These are phyloP conservation scores for Apiotrichum montevideense DNA, from an alignment of 1,284 basidiomycete species.

Conservation along the genomic window DNA sequence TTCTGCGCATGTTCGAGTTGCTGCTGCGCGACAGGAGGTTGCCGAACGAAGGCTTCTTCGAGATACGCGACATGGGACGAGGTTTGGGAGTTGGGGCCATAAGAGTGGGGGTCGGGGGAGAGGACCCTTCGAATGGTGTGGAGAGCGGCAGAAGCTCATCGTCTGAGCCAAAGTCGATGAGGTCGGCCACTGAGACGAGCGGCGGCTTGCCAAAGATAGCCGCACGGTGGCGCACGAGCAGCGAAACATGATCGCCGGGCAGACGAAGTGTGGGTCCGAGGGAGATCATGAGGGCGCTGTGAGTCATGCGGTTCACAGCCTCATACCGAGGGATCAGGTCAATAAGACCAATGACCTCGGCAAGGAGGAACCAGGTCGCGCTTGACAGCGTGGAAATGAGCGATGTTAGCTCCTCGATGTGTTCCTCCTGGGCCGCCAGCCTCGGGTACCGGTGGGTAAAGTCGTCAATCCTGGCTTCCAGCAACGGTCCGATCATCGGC, in stretches of 20 bases:
- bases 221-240: slow-evolving; percentile 29
- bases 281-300: slow-evolving; percentile 39
- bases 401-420: slow-evolving; percentile 20
- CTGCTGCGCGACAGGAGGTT: slow-evolving; percentile 16
- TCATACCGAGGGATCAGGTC: slow-evolving; percentile 37
- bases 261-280: slow-evolving; percentile 42
- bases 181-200: slow-evolving; percentile 19
- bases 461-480: slow-evolving; percentile 66
- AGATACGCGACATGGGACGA: slow-evolving; percentile 20
- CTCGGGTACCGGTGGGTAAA: slow-evolving; percentile 3
- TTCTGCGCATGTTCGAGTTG: slow-evolving; percentile 10
- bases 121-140: slow-evolving; percentile 7
- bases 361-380: slow-evolving; percentile 46
- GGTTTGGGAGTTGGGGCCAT: slow-evolving; percentile 5
- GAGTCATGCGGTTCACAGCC: slow-evolving; percentile 40
- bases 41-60: slow-evolving; percentile 25
- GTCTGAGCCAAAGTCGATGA: slow-evolving; percentile 38
- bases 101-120: slow-evolving; percentile 1
- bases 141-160: slow-evolving; percentile 19
- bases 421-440: slow-evolving; percentile 1
- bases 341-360: slow-evolving; percentile 41
- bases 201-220: slow-evolving; percentile 33
- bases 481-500: slow-evolving; percentile 63
- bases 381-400: slow-evolving; percentile 34
- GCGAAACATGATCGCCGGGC: slow-evolving; percentile 29